Base-by-base conservation (phyloP, 768 basidiomycete species). In the Kwoniella sp. region DNA sequence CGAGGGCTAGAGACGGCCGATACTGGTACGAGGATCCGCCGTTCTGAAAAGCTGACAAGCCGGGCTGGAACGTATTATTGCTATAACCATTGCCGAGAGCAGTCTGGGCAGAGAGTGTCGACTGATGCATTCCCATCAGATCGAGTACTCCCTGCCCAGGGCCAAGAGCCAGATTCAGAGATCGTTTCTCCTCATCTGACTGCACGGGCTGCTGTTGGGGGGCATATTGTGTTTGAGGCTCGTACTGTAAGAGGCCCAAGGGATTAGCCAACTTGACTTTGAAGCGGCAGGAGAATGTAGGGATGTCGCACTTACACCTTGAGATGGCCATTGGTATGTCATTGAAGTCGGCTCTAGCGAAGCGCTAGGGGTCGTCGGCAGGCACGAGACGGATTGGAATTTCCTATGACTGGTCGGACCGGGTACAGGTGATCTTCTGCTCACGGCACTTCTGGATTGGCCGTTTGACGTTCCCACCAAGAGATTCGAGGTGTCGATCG, bases 111-210 rank as follows among this genome's bases (percentile, higher is more conserved):
- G 63, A 53, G 0, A 58, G 28, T 31, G 48, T 53, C 37, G 63
- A 28, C 22, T 58, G 57, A 25, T 48, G 63, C 41, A 68, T 55
- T n/a, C 52, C 61, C 31, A 54, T 58, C 56, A 68, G 34, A 29
- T 68, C 66, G 4, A 68, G 28, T n/a, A 57, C 47, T 11, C 55
- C 61, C 41, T 67, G 66, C 11, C 66, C 66, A 11, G 54, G 26
- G 23, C 55, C 64, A 23, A 66, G 41, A n/a, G 45, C 57, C 26
- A 60, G 47, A 31, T 51, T 61, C 22, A 61, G 45, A 4, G 58
- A 20, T 8, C 41, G 37, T 22, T 56, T 67, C 31, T 67, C 66
- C 4, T 67, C 66, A 22, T 61, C 50, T 20, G 22, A 28, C 41
- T 55, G 55, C 29, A 30, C 15, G n/a, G 51, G 15, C 13, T 38